Evolutionary conservation across 495 filamentous ascomycete species (phyloP).

Genomic region (Penicillium waksmanii): DNA sequence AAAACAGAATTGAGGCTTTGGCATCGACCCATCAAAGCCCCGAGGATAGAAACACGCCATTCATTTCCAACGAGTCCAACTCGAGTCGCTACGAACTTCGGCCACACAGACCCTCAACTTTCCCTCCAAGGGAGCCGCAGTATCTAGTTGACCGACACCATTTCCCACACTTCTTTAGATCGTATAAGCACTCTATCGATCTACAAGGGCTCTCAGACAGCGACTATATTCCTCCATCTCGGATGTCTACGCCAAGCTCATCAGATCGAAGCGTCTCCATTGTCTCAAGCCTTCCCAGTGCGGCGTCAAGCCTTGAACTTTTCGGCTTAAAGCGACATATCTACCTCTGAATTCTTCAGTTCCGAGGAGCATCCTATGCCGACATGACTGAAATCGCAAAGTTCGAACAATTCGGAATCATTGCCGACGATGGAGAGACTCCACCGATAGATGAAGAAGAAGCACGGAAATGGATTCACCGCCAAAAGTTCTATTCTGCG

Average conservation of each 20-base stretch:
- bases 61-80: background rate
- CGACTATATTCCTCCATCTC: background rate
- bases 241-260: constrained; percentile 1
- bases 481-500: constrained; percentile 18
- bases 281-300: constrained; percentile 6
- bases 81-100: constrained; percentile 9
- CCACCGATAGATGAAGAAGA: constrained; percentile 9
- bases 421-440: constrained; percentile 9
- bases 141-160: constrained; percentile 11
- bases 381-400: constrained; percentile 4
- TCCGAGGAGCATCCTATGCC: background rate
- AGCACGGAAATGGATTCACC: constrained; percentile 14
- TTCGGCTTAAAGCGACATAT: constrained; percentile 10
- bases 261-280: constrained; percentile 8
- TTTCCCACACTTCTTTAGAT: constrained; percentile 14
- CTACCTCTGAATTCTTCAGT: constrained; percentile 7
- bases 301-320: constrained; percentile 12
- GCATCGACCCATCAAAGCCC: background rate
- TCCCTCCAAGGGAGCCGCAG: constrained; percentile 8
- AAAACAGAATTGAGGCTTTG: constrained; percentile 6
- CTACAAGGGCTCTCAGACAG: constrained; percentile 4
- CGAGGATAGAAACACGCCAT: background rate
- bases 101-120: constrained; percentile 10
- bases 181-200: constrained; percentile 3
- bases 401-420: constrained; percentile 15